phyloP scores from a whole-genome alignment of 768 basidiomycete genomes.

The Strobilomyces confusus region DNA sequence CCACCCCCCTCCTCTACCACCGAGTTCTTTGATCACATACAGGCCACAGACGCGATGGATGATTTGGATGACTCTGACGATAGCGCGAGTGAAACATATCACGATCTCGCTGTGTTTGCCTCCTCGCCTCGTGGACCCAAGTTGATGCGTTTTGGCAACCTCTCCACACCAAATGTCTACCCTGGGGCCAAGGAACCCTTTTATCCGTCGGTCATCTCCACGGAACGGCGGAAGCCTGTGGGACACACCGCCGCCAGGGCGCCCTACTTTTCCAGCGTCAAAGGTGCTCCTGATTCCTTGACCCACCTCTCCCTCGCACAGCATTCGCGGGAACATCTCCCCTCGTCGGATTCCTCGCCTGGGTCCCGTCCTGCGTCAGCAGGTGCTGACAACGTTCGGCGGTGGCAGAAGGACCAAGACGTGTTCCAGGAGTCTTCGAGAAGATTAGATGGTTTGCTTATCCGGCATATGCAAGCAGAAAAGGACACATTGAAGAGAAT shows the following conservation, averaged over 20 bases:
- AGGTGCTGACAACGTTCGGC: slow-evolving; percentile 22
- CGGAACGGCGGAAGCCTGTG: slow-evolving; percentile 47
- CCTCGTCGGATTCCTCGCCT: slow-evolving; percentile 10
- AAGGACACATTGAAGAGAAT: slow-evolving; percentile 77
- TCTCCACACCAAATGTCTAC: slow-evolving; percentile 63
- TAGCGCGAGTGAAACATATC: slow-evolving; percentile 36
- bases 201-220: slow-evolving; percentile 32
- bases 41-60: slow-evolving; percentile 68
- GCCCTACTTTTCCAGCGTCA: slow-evolving; percentile 47
- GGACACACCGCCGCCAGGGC: slow-evolving; percentile 43
- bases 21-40: slow-evolving; percentile 73
- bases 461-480: slow-evolving; percentile 81
- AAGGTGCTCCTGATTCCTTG: slow-evolving; percentile 30
- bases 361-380: slow-evolving; percentile 15
- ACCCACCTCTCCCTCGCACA: slow-evolving; percentile 33
- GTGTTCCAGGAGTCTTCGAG: slow-evolving; percentile 53
- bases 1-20: slow-evolving; percentile 63
- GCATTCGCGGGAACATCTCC: slow-evolving; percentile 42
- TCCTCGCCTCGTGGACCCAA: slow-evolving; percentile 32
- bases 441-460: slow-evolving; percentile 74
- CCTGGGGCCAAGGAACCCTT: slow-evolving; percentile 35
- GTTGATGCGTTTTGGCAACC: slow-evolving; percentile 64
- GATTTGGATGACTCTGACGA: slow-evolving; percentile 62
- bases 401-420: slow-evolving; percentile 31
- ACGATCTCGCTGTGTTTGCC: slow-evolving; percentile 31